Conservation (phyloP, 1,284 basidiomycete genomes). For the Marasmius tenuissimus region DNA sequence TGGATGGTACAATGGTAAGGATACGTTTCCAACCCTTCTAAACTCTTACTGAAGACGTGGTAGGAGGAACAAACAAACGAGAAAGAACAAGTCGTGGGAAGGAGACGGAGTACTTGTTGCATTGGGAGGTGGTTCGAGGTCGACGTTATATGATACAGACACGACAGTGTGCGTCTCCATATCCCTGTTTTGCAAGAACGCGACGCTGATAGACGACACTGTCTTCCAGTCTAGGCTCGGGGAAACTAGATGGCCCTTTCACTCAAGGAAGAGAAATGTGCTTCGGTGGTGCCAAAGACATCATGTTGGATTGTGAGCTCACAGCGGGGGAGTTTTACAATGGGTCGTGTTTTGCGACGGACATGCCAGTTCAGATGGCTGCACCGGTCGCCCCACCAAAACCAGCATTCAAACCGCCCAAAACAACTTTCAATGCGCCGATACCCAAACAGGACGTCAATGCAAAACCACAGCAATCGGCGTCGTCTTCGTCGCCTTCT, state of each 20-base stretch:
- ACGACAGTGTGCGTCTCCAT: slow-evolving; percentile 51
- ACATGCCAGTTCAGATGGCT: slow-evolving; percentile 12
- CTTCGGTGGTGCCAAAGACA: slow-evolving; percentile 63
- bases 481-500: slow-evolving; percentile 1
- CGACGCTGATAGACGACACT: not conserved
- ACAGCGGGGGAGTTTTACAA: slow-evolving; percentile 60
- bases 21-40: not conserved
- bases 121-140: slow-evolving; percentile 35
- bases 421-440: slow-evolving; percentile 5
- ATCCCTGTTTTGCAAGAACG: slow-evolving; percentile 12
- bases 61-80: slow-evolving; percentile 77
- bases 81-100: slow-evolving; percentile 95
- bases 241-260: slow-evolving; percentile 39
- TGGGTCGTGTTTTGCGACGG: slow-evolving; percentile 59
- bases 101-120: slow-evolving; percentile 72
- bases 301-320: slow-evolving; percentile 64
- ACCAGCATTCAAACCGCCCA: slow-evolving; percentile 25
- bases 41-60: not conserved
- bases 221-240: slow-evolving; percentile 36
- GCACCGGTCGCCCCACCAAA: slow-evolving; percentile 46
- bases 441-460: not conserved
- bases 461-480: not conserved
- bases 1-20: slow-evolving; percentile 15
- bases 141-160: slow-evolving; percentile 59
- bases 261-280: slow-evolving; percentile 54